Base-by-base conservation (phyloP, 163 green algal genomes). In the Volvox carteri region DNA sequence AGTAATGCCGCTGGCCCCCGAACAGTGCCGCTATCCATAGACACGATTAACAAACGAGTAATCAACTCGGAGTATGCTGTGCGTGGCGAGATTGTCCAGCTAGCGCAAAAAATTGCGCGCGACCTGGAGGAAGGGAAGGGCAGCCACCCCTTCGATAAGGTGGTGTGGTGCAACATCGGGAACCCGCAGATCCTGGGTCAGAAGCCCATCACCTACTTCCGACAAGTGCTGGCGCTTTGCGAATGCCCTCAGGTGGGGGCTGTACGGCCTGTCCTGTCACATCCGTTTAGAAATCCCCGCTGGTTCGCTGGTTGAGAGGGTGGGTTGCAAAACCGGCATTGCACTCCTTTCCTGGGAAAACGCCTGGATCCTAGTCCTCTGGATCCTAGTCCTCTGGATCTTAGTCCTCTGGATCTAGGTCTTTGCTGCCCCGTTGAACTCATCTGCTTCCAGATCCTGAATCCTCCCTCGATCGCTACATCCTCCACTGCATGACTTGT, bases 121-220 rank as follows among this genome's bases (percentile, higher is more conserved):
- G 93, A 97, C 44, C 77, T 97, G 19, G 86, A 93, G 33, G 72
- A 92, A 39, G 95, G 94, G 11, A 92, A 93, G 58, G 84, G 86
- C 30, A 88, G 87, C 4, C 91, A 95, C 39, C 94, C 93, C 4
- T 98, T 98, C 76, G 58, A 95, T 50, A 96, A 97, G 46, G 70
- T 99, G 48, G 92, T 98, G 25, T 96, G 96, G 87, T 99, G 97
- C 94, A 99, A 99, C 94, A 99, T 99, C 75, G 97, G 97, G 65
- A 99, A 99, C 92, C 97, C 97, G 30, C 97, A 99, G 85, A 92
- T 96, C n/a, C 92, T 99, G 33, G 96, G 97, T 0, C 96, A 99
- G 94, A 94, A 97, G 92, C 97, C 97, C 33, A 95, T 99, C 35
- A 98, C 95, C 16, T 99, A 98, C 89, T 98, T 98, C 86, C 87